Conservation (phyloP, 2,329 filamentous ascomycete genomes). For the Orbilia javanica region DNA sequence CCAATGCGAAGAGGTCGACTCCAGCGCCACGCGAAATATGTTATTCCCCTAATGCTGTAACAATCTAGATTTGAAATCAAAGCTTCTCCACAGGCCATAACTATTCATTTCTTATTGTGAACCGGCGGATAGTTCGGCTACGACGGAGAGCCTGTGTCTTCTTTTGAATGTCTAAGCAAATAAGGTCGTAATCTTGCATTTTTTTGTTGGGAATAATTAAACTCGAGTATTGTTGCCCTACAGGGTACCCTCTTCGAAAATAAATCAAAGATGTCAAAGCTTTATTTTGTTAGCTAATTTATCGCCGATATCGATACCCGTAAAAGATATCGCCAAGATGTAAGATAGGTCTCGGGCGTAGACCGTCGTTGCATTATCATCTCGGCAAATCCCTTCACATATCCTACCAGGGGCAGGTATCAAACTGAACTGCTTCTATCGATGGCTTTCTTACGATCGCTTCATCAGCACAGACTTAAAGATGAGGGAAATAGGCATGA, state of each 20-base stretch:
- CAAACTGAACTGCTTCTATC: neutral
- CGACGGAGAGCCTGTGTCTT: neutral
- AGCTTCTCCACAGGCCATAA: slow-evolving; percentile 12
- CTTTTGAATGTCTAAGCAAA: neutral
- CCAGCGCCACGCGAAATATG: slow-evolving; percentile 7
- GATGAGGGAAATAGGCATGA: slow-evolving; percentile 13
- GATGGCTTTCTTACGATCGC: neutral
- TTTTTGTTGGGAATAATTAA: slow-evolving; percentile 20
- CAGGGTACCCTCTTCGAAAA: neutral
- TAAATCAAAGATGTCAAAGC: neutral
- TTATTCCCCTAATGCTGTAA: neutral
- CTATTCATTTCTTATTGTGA: slow-evolving; percentile 13
- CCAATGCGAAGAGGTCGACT: neutral
- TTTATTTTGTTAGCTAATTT: slow-evolving; percentile 3
- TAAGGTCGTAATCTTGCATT: neutral
- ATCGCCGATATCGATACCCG: slow-evolving; percentile 1
- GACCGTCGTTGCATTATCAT: neutral
- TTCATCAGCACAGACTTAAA: neutral
- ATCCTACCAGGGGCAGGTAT: neutral
- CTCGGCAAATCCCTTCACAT: neutral
- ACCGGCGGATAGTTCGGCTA: slow-evolving; percentile 38
- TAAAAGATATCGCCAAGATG: slow-evolving; percentile 8
- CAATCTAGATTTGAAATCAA: slow-evolving; percentile 43
- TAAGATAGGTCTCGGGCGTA: neutral
- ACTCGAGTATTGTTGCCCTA: neutral